Percentiles rank a stretch among this genome's conserved stretches.
phyloP scores from a whole-genome alignment of 805 yeast species.

The Saturnispora ahearnii region DNA sequence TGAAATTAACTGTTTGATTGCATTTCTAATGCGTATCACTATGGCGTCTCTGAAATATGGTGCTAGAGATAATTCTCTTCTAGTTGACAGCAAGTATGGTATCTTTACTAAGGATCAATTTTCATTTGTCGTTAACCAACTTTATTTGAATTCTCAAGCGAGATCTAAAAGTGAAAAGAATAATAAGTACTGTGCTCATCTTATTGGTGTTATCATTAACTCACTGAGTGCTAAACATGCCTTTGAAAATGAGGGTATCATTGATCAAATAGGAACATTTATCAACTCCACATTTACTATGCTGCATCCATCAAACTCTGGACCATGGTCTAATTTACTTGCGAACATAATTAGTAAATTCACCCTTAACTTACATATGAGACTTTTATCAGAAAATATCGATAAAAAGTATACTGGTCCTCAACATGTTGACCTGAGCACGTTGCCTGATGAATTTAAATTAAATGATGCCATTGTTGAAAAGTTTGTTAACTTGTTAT shows the following conservation, averaged over 20 bases:
- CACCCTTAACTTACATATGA: slow-evolving; percentile 49
- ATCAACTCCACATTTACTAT: slow-evolving; percentile 69
- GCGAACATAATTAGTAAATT: slow-evolving; percentile 56
- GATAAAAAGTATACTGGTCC: slow-evolving; percentile 23
- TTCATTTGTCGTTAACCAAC: slow-evolving; percentile 46
- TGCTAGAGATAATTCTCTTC: slow-evolving; percentile 24
- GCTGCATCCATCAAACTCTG: slow-evolving; percentile 88
- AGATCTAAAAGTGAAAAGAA: slow-evolving; percentile 19
- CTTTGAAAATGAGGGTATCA: slow-evolving; percentile 34
- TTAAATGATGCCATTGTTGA: slow-evolving; percentile 17
- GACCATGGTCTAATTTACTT: slow-evolving; percentile 73
- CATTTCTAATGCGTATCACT: slow-evolving; percentile 54
- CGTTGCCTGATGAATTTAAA: slow-evolving; percentile 19
- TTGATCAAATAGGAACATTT: slow-evolving; percentile 44
- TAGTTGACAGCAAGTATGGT: slow-evolving; percentile 46
- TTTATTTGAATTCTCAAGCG: slow-evolving; percentile 26
- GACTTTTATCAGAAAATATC: slow-evolving; percentile 43
- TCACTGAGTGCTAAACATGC: slow-evolving; percentile 48
- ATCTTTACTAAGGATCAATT: slow-evolving; percentile 57
- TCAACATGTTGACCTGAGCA: slow-evolving; percentile 1
- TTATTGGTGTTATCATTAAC: slow-evolving; percentile 42
- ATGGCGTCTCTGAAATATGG: slow-evolving; percentile 35
- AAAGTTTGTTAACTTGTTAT: slow-evolving; percentile 30
- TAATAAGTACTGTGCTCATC: slow-evolving; percentile 20
- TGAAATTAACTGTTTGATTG: slow-evolving; percentile 53